Percentiles rank a stretch among this genome's conserved stretches.
These are phyloP conservation scores for Zasmidium angulare DNA, from an alignment of 2,329 filamentous ascomycete genomes.

Conservation along the genomic window DNA sequence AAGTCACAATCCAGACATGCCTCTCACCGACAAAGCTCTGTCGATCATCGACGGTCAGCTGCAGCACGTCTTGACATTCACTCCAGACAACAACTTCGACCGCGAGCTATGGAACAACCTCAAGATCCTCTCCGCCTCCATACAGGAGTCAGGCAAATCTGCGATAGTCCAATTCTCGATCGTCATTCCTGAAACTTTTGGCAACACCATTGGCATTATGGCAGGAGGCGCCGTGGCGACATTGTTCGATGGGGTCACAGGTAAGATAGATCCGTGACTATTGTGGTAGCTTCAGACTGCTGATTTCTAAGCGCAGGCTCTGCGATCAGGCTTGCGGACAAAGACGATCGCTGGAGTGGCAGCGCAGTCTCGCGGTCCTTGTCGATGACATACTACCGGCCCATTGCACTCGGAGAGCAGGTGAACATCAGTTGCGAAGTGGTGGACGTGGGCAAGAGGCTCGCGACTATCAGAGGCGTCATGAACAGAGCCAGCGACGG, in stretches of 20 bases:
- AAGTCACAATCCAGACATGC: neutral
- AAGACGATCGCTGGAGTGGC: conserved; percentile 37
- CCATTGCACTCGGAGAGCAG: conserved; percentile 40
- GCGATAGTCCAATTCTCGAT: conserved; percentile 14
- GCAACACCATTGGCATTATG: conserved; percentile 17
- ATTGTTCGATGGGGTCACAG: neutral
- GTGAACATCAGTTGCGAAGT: conserved; percentile 44
- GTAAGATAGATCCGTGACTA: neutral
- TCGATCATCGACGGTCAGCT: conserved; percentile 15
- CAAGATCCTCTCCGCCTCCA: conserved; percentile 14
- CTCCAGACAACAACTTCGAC: conserved; percentile 21
- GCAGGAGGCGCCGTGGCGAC: conserved; percentile 17
- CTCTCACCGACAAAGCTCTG: conserved; percentile 4
- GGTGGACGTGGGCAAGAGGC: conserved; percentile 42
- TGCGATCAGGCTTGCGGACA: neutral
- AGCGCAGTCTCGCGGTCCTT: conserved; percentile 42
- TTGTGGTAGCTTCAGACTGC: no score
- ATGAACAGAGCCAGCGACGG: conserved; percentile 39
- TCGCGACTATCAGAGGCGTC: conserved; percentile 40
- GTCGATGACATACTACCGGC: conserved; percentile 47
- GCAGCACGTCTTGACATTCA: conserved; percentile 11
- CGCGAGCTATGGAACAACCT: conserved; percentile 17
- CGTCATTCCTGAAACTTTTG: conserved; percentile 11
- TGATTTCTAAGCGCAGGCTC: neutral
- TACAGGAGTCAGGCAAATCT: neutral